phyloP scores from a whole-genome alignment of 306 rosid genomes.

The Dalbergia cultrata region DNA sequence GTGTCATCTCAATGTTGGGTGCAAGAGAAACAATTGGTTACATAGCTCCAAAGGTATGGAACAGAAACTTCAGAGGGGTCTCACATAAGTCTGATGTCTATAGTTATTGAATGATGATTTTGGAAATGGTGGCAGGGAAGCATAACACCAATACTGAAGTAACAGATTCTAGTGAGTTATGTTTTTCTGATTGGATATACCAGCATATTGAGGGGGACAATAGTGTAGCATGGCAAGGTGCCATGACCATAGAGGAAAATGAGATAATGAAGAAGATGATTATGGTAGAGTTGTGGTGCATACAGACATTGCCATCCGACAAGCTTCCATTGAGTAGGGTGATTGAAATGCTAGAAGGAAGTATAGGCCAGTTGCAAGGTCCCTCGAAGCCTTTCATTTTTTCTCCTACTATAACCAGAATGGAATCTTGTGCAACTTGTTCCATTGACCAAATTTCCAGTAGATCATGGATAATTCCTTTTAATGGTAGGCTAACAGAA shows the following conservation, averaged over 20 bases:
- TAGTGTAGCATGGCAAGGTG: slow-evolving; percentile 1
- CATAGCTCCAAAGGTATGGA: slow-evolving; percentile 55
- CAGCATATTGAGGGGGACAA: slow-evolving; percentile 33
- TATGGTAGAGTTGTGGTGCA: slow-evolving; percentile 50
- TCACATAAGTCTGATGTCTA: slow-evolving; percentile 59
- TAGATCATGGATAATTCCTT: neutral
- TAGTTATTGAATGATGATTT: slow-evolving; percentile 63
- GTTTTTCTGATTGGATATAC: slow-evolving; percentile 57
- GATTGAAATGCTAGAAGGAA: slow-evolving; percentile 58
- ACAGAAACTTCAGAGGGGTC: slow-evolving; percentile 54
- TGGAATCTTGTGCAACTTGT: neutral
- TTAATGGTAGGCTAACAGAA: too few species aligned
- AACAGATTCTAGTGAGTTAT: slow-evolving; percentile 47
- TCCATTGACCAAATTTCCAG: neutral
- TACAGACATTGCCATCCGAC: slow-evolving; percentile 33
- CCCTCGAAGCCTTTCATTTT: slow-evolving; percentile 48
- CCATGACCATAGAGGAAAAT: slow-evolving; percentile 12
- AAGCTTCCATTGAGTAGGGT: slow-evolving; percentile 51
- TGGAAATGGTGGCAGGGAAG: slow-evolving; percentile 55
- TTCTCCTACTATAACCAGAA: slow-evolving; percentile 18
- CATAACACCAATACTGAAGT: slow-evolving; percentile 33
- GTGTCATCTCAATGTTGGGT: slow-evolving; percentile 43
- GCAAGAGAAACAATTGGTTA: slow-evolving; percentile 63
- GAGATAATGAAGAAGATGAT: slow-evolving; percentile 43
- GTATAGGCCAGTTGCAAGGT: slow-evolving; percentile 30